These are phyloP conservation scores for Phylloporus scabripes DNA, from an alignment of 768 basidiomycete genomes.

Conservation along the genomic window DNA sequence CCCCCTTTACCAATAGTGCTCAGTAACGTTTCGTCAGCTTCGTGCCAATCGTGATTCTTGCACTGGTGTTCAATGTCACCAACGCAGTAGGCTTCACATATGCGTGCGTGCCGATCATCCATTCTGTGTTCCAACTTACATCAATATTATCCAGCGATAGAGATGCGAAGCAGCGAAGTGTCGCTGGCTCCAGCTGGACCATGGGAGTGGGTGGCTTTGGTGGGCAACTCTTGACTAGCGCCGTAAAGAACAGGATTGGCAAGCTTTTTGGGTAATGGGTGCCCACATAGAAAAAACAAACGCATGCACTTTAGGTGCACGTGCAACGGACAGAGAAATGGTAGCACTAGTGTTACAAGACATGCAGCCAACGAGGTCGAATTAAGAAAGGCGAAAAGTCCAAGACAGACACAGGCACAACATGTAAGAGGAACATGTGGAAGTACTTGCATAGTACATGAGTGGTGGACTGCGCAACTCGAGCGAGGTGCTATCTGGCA, in stretches of 20 bases:
- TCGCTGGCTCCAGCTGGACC: conserved; percentile 65
- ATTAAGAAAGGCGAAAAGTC: conserved; percentile 14
- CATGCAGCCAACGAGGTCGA: conserved; percentile 19
- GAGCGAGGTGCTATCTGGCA: conserved; percentile 6
- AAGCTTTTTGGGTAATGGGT: conserved; percentile 55
- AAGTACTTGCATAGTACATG: conserved; percentile 15
- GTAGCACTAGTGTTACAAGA: conserved; percentile 29
- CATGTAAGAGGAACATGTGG: conserved; percentile 21
- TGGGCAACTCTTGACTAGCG: conserved; percentile 75
- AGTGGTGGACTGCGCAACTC: conserved; percentile 15
- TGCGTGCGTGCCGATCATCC: conserved; percentile 49
- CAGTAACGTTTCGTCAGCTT: conserved; percentile 51
- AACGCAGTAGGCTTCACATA: conserved; percentile 98
- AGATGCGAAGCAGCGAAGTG: conserved; percentile 79
- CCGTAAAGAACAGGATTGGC: conserved; percentile 77
- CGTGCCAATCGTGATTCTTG: conserved; percentile 89
- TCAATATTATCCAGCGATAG: conserved; percentile 53
- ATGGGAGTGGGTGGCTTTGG: conserved; percentile 78
- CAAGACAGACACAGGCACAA: conserved; percentile 25
- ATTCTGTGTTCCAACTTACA: conserved; percentile 9
- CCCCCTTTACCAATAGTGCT: conserved; percentile 4
- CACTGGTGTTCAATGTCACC: conserved; percentile 92
- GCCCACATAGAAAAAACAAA: conserved; percentile 8
- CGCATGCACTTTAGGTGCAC: conserved; percentile 7
- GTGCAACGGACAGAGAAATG: conserved; percentile 7